A percentile compares a stretch with the other conserved stretches of the same genome.
Conservation (phyloP, 352 stramenopile species). For the Phytopythium mirpurense region DNA sequence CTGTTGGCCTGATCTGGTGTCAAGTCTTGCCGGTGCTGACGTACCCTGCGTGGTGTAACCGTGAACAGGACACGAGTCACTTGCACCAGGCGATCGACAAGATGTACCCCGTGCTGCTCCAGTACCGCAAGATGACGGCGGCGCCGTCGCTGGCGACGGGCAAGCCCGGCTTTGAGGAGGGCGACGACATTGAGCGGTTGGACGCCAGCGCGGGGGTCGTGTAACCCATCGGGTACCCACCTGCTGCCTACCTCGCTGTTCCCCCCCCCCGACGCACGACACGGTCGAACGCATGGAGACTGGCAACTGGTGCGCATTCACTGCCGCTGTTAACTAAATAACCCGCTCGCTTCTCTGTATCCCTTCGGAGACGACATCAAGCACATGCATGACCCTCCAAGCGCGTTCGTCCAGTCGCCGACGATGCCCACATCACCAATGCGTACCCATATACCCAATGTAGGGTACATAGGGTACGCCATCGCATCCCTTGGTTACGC, state of each 20-base stretch:
- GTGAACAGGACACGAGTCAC: constrained; percentile 37
- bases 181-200: constrained; percentile 57
- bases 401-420: no score
- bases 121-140: constrained; percentile 73
- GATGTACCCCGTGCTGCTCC: constrained; percentile 61
- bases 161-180: constrained; percentile 60
- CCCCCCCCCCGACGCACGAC: neutral
- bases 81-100: constrained; percentile 61
- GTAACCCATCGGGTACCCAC: neutral
- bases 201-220: constrained; percentile 48
- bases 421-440: no score
- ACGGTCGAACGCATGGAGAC: neutral
- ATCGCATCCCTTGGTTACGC: neutral
- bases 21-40: neutral
- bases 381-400: neutral
- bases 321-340: neutral
- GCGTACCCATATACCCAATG: no score
- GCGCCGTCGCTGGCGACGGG: constrained; percentile 65
- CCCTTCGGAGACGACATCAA: neutral
- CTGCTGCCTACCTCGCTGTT: no score
- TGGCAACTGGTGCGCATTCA: no score
- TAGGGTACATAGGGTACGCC: no score
- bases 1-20: neutral
- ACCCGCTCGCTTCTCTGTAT: neutral
- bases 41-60: no score